phyloP scores from a whole-genome alignment of 2,329 filamentous ascomycete species.

The Botrytis byssoidea region DNA sequence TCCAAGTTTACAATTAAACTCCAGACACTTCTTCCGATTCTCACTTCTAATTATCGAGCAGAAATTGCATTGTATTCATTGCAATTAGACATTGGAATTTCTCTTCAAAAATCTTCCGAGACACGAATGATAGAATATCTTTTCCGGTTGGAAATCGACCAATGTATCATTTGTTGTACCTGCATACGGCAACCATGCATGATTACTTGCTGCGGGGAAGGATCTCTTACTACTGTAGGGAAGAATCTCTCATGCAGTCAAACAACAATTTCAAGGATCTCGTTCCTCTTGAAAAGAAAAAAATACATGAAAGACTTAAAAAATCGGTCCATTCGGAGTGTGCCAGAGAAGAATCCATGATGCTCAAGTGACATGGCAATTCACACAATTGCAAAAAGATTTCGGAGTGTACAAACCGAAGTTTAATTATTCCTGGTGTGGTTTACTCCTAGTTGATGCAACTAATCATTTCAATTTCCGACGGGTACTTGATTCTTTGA shows the following conservation, averaged over 20 bases:
- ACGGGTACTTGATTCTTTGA: not conserved
- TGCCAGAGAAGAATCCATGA: not conserved
- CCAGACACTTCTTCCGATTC: no score
- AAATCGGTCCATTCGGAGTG: not conserved
- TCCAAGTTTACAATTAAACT: not conserved
- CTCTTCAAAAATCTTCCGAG: not conserved
- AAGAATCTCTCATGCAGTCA: not conserved
- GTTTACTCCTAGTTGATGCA: not conserved
- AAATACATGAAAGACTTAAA: not conserved
- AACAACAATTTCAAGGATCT: not conserved
- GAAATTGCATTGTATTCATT: not conserved
- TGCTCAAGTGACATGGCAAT: not conserved
- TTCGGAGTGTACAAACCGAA: not conserved
- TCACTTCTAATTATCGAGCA: not conserved
- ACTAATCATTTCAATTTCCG: not conserved
- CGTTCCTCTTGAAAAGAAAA: not conserved
- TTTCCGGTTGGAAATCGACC: not conserved
- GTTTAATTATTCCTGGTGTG: not conserved
- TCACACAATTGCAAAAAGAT: not conserved
- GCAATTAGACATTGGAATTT: not conserved
- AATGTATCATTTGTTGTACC: conserved; percentile 1
- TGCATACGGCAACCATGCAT: not conserved
- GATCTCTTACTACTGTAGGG: not conserved
- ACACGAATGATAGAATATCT: not conserved
- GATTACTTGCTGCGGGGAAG: not conserved